Evolutionary conservation across 768 basidiomycete species (phyloP), one percentile per base, ranked within the genome.

Genomic region (Rhodotorula graminis): DNA sequence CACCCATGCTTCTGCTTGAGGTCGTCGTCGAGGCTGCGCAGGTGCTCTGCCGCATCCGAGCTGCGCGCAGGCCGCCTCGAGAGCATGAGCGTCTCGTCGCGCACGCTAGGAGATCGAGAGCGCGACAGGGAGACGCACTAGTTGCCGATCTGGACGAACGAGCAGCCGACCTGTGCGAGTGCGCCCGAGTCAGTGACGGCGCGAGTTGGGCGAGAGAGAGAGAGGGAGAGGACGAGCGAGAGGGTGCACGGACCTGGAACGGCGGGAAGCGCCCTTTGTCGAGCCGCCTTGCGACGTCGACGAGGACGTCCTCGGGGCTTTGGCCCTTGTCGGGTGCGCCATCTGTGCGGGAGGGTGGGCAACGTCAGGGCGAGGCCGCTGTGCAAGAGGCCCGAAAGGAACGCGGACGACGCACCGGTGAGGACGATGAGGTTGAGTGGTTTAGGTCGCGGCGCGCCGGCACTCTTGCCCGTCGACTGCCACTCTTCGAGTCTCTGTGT

Each of bases 61-160:
- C 55, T 56, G 55, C 19, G 19, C 12, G 19, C 18, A 14, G 21
- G n/a, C 2, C 53, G 53, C 37, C 44, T 12, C 44, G 11, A 46
- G 44, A 5, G 11, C 44, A 14, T 56, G 11, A 44, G 33, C 40
- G 4, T n/a, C n/a, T n/a, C n/a, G n/a, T n/a, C 21, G 8, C 14
- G 14, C 10, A 7, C 23, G 10, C 23, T 49, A 46, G 21, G 31
- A 37, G 15, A 18, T 25, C 3, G 50, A 3, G 19, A 12, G 11
- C 9, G 50, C 3, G 8, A n/a, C 10, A n/a, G 23, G 19, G 0
- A 50, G 14, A 33, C 55, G 19, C 55, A 56, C 55, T 81, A 80
- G 58, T 85, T 79, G 10, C 89, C 89, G 49, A 91, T 86, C 79
- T 90, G 90, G 2, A 91, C 85, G 63, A 91, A 89, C 73, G 89